Percentiles rank a stretch among this genome's conserved stretches.
These are phyloP conservation scores for Westerdykella ornata DNA, from an alignment of 2,329 filamentous ascomycete genomes.

Conservation along the genomic window DNA sequence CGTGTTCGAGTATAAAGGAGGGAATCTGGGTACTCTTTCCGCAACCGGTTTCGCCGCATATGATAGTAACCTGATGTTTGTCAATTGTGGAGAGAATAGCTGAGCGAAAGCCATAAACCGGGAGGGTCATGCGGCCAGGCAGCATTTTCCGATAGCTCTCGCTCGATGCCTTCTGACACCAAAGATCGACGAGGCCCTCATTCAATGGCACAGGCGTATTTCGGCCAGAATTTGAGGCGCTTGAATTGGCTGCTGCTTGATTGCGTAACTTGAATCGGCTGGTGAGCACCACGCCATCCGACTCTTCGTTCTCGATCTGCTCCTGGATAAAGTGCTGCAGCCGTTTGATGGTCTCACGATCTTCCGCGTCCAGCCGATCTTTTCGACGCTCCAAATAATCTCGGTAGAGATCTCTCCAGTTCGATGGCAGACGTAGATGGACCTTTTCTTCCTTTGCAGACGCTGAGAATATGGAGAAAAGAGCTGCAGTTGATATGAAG, in stretches of 20 bases:
- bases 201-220: conserved; percentile 24
- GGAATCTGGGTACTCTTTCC: conserved; percentile 98
- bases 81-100: conserved; percentile 73
- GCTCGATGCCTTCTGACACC: conserved; percentile 47
- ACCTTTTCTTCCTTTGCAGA: conserved; percentile 81
- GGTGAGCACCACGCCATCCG: conserved; percentile 58
- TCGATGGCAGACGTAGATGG: conserved; percentile 65
- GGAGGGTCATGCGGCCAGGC: conserved; percentile 67
- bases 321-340: conserved; percentile 65
- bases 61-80: conserved; percentile 76
- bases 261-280: conserved; percentile 59
- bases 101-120: conserved; percentile 79
- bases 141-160: conserved; percentile 71
- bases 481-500: conserved; percentile 70
- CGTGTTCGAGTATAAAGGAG: conserved; percentile 83
- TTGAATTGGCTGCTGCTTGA: conserved; percentile 22
- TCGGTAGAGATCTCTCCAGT: conserved; percentile 79
- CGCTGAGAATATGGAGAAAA: conserved; percentile 75
- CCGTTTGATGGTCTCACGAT: conserved; percentile 61
- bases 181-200: conserved; percentile 45
- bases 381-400: conserved; percentile 70
- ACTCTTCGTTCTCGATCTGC: conserved; percentile 52
- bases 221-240: conserved; percentile 25
- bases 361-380: conserved; percentile 59
- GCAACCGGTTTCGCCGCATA: conserved; percentile 94